These are phyloP conservation scores for Rhodotorula sp. DNA, from an alignment of 1,284 basidiomycete species.

Conservation along the genomic window DNA sequence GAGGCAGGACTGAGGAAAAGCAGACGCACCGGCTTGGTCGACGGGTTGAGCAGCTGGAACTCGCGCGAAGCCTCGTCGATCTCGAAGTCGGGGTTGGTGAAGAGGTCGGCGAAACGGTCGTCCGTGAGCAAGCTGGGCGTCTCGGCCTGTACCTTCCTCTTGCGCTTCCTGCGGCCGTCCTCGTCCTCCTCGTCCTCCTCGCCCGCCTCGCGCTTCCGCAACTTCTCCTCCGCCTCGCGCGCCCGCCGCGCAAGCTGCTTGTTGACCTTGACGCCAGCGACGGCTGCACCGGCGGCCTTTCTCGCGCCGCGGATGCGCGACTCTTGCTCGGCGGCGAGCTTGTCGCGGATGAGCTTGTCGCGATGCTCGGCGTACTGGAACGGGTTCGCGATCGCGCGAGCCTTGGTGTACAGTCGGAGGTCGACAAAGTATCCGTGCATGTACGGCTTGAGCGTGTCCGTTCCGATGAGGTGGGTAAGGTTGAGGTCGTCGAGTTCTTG, in stretches of 20 bases:
- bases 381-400: conserved; percentile 91
- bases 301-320: conserved; percentile 78
- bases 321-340: conserved; percentile 90
- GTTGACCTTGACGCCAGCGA: conserved; percentile 68
- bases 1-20: neutral
- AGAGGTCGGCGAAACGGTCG: conserved; percentile 85
- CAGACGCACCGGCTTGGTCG: conserved; percentile 53
- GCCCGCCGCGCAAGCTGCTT: conserved; percentile 86
- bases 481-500: conserved; percentile 80
- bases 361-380: conserved; percentile 93
- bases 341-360: conserved; percentile 79
- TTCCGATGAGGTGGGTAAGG: conserved; percentile 91
- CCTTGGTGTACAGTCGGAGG: conserved; percentile 91
- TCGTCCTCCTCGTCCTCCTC: conserved; percentile 36
- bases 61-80: conserved; percentile 86
- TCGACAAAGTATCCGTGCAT: conserved; percentile 99
- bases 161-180: conserved; percentile 47
- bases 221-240: conserved; percentile 69
- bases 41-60: conserved; percentile 88
- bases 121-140: conserved; percentile 66
- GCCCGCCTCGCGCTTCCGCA: conserved; percentile 52
- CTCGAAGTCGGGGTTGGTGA: conserved; percentile 89
- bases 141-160: conserved; percentile 52
- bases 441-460: conserved; percentile 92
- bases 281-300: conserved; percentile 42